phyloP scores from a whole-genome alignment of 345 rosid species.

The Iberis pinnata region DNA sequence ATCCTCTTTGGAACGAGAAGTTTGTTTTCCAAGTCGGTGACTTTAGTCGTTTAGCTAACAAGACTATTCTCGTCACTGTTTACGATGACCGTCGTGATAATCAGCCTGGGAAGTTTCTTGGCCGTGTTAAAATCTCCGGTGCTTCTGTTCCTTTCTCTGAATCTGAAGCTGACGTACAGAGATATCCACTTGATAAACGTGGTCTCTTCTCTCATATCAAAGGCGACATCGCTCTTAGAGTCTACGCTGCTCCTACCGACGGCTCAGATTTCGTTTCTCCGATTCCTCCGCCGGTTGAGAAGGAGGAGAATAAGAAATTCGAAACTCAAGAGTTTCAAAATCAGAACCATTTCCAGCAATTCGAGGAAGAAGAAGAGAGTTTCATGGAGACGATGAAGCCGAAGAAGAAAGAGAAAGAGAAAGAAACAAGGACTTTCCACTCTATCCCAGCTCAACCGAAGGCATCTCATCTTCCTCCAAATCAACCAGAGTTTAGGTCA shows the following conservation, averaged over 20 bases:
- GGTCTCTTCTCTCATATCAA: constrained; percentile 65
- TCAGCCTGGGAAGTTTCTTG: constrained; percentile 57
- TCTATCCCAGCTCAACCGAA: constrained; percentile 45
- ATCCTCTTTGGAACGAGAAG: constrained; percentile 68
- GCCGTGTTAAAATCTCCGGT: constrained; percentile 73
- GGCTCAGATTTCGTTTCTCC: constrained; percentile 11
- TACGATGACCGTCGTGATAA: constrained; percentile 46
- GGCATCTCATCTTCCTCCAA: constrained; percentile 19
- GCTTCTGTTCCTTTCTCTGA: constrained; percentile 48
- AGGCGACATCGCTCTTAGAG: constrained; percentile 62
- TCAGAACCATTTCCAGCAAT: constrained; percentile 9
- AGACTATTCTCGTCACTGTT: constrained; percentile 47
- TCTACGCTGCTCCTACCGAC: constrained; percentile 35
- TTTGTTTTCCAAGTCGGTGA: constrained; percentile 46
- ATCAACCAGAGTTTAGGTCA: constrained; percentile 39
- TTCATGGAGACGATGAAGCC: constrained; percentile 33
- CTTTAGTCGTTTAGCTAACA: constrained; percentile 37
- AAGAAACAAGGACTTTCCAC: constrained; percentile 67
- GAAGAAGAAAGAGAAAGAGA: constrained; percentile 56
- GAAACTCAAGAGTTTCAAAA: constrained; percentile 28
- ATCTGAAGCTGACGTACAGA: constrained; percentile 49
- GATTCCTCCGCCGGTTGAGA: background rate
- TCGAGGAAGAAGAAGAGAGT: constrained; percentile 15
- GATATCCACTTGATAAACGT: constrained; percentile 79
- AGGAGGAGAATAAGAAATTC: constrained; percentile 25